Evolutionary conservation across 441 rosid genomes (phyloP).

Genomic region (Gossypium aridum): DNA sequence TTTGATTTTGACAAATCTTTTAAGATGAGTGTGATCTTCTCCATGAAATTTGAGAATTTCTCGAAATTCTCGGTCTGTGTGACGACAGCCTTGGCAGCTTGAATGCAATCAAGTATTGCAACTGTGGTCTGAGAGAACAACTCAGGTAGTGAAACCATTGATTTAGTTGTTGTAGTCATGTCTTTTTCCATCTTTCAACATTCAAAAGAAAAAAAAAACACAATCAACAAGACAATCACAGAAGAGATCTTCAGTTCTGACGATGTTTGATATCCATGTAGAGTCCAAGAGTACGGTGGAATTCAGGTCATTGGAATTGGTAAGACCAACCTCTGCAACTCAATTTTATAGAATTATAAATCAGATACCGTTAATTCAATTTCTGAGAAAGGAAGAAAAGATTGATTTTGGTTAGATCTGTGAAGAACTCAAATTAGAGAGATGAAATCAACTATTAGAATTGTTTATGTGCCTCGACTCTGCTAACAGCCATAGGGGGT

Average conservation of each 20-base stretch:
- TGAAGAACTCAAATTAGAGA: not conserved
- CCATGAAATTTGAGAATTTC: constrained; percentile 27
- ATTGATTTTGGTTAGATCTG: not conserved
- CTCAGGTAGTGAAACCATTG: constrained; percentile 9
- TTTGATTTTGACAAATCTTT: constrained; percentile 24
- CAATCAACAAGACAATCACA: not conserved
- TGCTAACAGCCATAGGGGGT: no score
- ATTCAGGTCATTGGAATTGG: not conserved
- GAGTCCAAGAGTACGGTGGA: not conserved
- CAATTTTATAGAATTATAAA: not conserved
- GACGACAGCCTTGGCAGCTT: constrained; percentile 19
- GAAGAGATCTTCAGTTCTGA: constrained; percentile 5
- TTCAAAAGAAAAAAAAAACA: not conserved
- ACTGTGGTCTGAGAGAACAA: constrained; percentile 20
- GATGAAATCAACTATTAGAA: not conserved
- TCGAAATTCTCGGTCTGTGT: constrained; percentile 27
- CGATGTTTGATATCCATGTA: not conserved
- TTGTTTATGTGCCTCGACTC: not conserved
- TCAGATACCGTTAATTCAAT: not conserved
- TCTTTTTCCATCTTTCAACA: constrained; percentile 12
- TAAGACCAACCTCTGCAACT: not conserved
- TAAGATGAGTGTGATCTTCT: constrained; percentile 15
- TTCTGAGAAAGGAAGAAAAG: not conserved
- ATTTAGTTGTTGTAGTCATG: constrained; percentile 4
- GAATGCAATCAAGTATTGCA: constrained; percentile 17